These are phyloP conservation scores for Chenopodium berlandieri DNA, from an alignment of 148 eudicot species.

Conservation along the genomic window DNA sequence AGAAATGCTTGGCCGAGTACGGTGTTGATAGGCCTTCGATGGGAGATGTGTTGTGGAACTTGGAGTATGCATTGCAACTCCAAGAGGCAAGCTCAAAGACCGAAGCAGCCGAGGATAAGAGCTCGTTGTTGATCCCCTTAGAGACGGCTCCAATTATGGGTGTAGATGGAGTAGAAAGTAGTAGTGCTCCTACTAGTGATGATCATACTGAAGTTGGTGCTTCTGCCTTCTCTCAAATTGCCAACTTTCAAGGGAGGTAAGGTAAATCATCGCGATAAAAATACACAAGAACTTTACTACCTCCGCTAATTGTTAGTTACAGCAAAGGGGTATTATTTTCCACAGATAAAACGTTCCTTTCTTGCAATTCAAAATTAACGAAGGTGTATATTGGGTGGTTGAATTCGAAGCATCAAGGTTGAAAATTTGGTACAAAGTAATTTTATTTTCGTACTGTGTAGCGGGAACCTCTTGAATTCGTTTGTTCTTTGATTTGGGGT, in stretches of 20 bases:
- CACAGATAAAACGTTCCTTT: too few species aligned
- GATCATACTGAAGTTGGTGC: slow-evolving; percentile 41
- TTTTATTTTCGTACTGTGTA: slow-evolving; percentile 14
- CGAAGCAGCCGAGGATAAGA: slow-evolving; percentile 38
- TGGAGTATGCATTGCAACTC: slow-evolving; percentile 64
- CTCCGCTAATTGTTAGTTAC: too few species aligned
- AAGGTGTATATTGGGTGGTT: not conserved
- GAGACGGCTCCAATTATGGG: slow-evolving; percentile 25
- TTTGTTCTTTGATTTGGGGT: not conserved
- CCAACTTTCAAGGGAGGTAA: slow-evolving; percentile 54
- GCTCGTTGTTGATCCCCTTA: slow-evolving; percentile 38
- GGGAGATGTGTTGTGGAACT: slow-evolving; percentile 71
- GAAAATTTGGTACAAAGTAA: slow-evolving; percentile 6
- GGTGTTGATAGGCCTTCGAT: slow-evolving; percentile 68
- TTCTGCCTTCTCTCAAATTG: slow-evolving; percentile 44
- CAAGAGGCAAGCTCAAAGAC: slow-evolving; percentile 46
- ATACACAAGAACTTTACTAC: too few species aligned
- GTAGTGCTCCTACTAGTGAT: slow-evolving; percentile 23
- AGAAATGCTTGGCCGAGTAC: slow-evolving; percentile 63
- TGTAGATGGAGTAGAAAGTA: not conserved
- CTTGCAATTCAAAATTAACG: too few species aligned
- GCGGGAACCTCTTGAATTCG: slow-evolving; percentile 7
- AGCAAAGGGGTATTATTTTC: too few species aligned
- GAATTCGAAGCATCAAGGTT: slow-evolving; percentile 4
- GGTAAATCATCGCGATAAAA: slow-evolving; percentile 19